Evolutionary conservation across 2,329 filamentous ascomycete species (phyloP).

Genomic region (Fusarium robinianum): DNA sequence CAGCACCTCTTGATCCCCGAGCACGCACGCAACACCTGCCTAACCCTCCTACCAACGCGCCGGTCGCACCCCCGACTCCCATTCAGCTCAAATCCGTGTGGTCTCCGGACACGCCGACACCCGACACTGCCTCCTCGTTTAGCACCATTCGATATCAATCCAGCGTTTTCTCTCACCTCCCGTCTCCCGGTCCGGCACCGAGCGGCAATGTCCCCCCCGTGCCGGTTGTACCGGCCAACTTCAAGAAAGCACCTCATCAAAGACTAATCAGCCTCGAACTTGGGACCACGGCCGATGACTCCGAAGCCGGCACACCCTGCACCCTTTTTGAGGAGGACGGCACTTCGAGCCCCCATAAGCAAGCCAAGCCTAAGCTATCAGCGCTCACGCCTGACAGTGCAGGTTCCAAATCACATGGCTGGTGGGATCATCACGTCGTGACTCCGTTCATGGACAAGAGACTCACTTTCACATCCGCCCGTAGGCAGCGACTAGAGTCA

Average conservation of each 20-base stretch:
- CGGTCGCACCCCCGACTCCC: slow-evolving; percentile 27
- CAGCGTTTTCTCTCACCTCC: slow-evolving; percentile 65
- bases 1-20: slow-evolving; percentile 35
- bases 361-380: slow-evolving; percentile 44
- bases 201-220: slow-evolving; percentile 59
- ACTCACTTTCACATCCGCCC: slow-evolving; percentile 48
- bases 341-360: slow-evolving; percentile 46
- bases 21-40: slow-evolving; percentile 8
- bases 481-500: slow-evolving; percentile 41
- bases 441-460: slow-evolving; percentile 65
- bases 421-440: slow-evolving; percentile 78
- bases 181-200: slow-evolving; percentile 41
- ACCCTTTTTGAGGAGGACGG: slow-evolving; percentile 75
- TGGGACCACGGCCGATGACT: slow-evolving; percentile 47
- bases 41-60: slow-evolving; percentile 3
- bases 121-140: slow-evolving; percentile 53
- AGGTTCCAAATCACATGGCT: slow-evolving; percentile 65
- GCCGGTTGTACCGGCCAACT: slow-evolving; percentile 57
- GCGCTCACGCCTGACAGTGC: slow-evolving; percentile 53
- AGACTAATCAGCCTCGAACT: slow-evolving; percentile 45
- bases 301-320: slow-evolving; percentile 60
- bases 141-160: slow-evolving; percentile 53
- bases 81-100: slow-evolving; percentile 56
- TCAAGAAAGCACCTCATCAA: slow-evolving; percentile 43
- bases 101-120: slow-evolving; percentile 66